Percentiles rank a stretch among this genome's conserved stretches.
These are phyloP conservation scores for Solanum piurae DNA, from an alignment of 257 asterid genomes.

Conservation along the genomic window DNA sequence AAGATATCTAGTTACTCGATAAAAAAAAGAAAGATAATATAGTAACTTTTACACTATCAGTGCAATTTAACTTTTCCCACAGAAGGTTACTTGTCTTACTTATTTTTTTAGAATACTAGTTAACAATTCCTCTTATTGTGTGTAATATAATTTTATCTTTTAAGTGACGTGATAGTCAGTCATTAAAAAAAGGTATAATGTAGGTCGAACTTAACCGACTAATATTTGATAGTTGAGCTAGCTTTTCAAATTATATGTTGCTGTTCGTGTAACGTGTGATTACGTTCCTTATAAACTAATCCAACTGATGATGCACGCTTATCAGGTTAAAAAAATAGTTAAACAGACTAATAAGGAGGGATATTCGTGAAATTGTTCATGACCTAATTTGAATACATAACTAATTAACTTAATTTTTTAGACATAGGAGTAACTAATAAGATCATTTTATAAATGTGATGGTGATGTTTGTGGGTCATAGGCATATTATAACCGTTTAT, in stretches of 20 bases:
- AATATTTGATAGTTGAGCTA: constrained; percentile 9
- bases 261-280: not conserved
- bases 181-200: not conserved
- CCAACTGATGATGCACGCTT: constrained; percentile 3
- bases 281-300: not conserved
- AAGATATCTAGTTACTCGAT: not conserved
- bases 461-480: not conserved
- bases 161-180: not conserved
- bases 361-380: constrained; percentile 4
- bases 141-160: not conserved
- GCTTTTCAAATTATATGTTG: constrained; percentile 3
- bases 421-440: constrained; percentile 1
- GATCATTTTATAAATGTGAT: constrained; percentile 1
- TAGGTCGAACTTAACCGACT: not conserved
- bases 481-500: not conserved
- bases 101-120: not conserved
- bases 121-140: not conserved
- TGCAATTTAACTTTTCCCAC: not conserved
- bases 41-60: too few relatives aligned
- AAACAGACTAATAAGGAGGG: not conserved
- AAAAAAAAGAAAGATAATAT: not conserved
- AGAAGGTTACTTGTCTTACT: not conserved
- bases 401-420: not conserved
- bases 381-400: constrained; percentile 40
- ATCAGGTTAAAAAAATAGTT: constrained; percentile 6